These are phyloP conservation scores for Protostelium mycophagum DNA, from an alignment of 78 protist genomes.

Conservation along the genomic window DNA sequence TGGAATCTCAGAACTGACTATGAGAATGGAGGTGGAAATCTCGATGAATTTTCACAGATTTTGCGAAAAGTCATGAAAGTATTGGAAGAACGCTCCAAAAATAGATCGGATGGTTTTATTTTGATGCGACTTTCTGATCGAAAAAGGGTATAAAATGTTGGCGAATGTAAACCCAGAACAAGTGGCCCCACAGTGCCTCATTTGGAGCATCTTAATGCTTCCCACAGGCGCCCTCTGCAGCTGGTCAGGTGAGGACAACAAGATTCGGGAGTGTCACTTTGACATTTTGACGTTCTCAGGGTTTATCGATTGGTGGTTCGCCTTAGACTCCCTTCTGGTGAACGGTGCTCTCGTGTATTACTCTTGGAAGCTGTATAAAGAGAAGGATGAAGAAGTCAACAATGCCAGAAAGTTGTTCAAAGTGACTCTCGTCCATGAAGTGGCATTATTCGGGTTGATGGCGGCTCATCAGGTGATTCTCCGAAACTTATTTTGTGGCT, in stretches of 20 bases:
- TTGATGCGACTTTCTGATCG: too few species aligned
- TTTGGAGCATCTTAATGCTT: neutral
- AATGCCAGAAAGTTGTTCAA: neutral
- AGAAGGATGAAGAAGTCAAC: neutral
- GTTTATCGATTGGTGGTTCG: neutral
- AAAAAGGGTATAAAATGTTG: neutral
- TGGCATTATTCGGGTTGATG: neutral
- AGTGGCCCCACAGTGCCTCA: neutral
- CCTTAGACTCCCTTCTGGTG: neutral
- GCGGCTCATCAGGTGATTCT: neutral
- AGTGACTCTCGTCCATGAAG: neutral
- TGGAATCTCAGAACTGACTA: conserved; percentile 55
- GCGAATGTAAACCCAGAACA: neutral
- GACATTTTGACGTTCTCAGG: neutral
- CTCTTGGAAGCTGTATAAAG: neutral
- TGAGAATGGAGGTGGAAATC: conserved; percentile 43
- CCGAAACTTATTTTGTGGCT: too few species aligned
- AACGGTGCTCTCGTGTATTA: neutral
- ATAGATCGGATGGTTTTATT: too few species aligned
- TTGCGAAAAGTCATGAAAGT: too few species aligned
- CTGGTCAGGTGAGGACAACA: neutral
- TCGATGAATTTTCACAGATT: conserved; percentile 47
- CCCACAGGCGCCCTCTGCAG: neutral
- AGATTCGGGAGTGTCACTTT: too few species aligned
- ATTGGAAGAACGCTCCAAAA: too few species aligned